Evolutionary conservation across 768 basidiomycete species (phyloP), one percentile per base, ranked within the genome.

Genomic region (Dentipellis fragilis): DNA sequence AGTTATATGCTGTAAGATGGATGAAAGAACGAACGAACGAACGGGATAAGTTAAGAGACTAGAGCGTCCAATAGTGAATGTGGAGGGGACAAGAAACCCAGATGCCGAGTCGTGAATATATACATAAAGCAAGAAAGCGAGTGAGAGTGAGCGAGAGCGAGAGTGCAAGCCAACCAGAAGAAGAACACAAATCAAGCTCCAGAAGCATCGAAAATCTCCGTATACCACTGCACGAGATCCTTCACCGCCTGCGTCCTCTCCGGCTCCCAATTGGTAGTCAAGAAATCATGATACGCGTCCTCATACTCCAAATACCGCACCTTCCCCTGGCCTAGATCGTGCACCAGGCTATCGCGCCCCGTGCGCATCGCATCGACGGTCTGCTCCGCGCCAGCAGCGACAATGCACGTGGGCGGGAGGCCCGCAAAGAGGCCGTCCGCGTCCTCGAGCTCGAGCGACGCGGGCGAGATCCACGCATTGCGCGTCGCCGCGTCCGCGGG

Each of bases 291-390:
- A 57, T 70, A 54, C 14, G 60, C 66, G 52, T 68, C 69, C 58
- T 58, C 51, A 17, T 54, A 56, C 64, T 69, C 64, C 64, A 63
- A 60, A 61, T 68, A 68, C 35, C 39, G 56, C 46, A 65, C 54
- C 50, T 63, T 53, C 52, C 62, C 59, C 56, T 62, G 56, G 45
- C 67, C 71, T 60, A 74, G 58, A 57, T 73, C 73, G 61, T 60
- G 55, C 58, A 42, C 55, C 65, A 67, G 69, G 52, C 57, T 52
- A 45, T 62, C 58, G 49, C 54, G 51, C 49, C 69, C 53, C 8
- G 54, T 62, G 51, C 63, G 64, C 57, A 70, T 71, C 65, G 68
- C 68, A 63, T 73, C 71, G 59, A 72, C 59, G 56, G 71, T 60
- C 59, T 63, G 57, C 62, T 73, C 68, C 46, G 64, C 64, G 45